A percentile compares a stretch with the other conserved stretches of the same genome.
Evolutionary conservation across 1,139 yeast species (phyloP).

Genomic region (Yamadazyma buinensis): DNA sequence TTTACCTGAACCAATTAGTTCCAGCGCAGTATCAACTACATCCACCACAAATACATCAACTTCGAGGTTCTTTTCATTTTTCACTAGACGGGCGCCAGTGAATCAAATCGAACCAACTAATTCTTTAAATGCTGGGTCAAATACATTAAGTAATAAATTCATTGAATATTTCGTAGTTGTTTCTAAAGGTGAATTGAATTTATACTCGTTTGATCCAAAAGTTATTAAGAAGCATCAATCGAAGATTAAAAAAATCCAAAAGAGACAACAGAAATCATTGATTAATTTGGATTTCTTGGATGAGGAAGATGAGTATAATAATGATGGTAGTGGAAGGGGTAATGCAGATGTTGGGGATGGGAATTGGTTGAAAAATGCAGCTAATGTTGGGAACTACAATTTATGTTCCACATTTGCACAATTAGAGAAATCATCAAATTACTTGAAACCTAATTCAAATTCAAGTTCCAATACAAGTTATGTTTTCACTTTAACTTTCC

Average conservation of each 20-base stretch:
- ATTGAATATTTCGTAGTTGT: constrained; percentile 52
- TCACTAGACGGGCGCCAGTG: constrained; percentile 14
- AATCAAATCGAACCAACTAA: constrained; percentile 5
- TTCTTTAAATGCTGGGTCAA: constrained; percentile 6
- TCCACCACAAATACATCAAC: constrained; percentile 16
- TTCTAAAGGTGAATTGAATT: constrained; percentile 53
- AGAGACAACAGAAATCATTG: constrained; percentile 18
- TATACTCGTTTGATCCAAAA: constrained; percentile 51
- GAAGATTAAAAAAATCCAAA: constrained; percentile 26
- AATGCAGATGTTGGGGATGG: constrained; percentile 52
- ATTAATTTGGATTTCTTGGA: constrained; percentile 13
- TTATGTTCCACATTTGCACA: constrained; percentile 49
- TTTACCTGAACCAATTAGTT: constrained; percentile 15
- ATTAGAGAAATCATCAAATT: constrained; percentile 24
- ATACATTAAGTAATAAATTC: constrained; percentile 26
- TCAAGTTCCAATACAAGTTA: background rate
- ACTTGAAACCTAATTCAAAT: constrained; percentile 5
- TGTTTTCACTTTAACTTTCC: constrained; percentile 39
- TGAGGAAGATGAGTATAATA: constrained; percentile 17
- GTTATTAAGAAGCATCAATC: constrained; percentile 40
- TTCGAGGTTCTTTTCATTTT: constrained; percentile 21
- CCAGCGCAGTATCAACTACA: constrained; percentile 25
- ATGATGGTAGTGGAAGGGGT: constrained; percentile 13
- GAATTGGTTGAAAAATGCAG: constrained; percentile 59
- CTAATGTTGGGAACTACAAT: constrained; percentile 44